Conservation (phyloP, 305 asterid genomes). For the Coffea humblotiana region DNA sequence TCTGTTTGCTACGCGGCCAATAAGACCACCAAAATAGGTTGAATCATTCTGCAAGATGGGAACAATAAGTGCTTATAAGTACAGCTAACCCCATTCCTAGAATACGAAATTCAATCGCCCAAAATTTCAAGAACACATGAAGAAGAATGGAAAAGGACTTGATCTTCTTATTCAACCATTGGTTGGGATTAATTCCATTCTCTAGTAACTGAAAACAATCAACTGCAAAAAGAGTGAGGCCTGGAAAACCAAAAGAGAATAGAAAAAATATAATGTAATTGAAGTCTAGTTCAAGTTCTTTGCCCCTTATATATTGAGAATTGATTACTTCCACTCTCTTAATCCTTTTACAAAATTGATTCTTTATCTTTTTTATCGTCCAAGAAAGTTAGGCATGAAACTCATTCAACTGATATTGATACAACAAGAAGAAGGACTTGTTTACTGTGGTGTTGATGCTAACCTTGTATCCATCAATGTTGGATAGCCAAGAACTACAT, state of each 20-base stretch:
- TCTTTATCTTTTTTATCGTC: neutral
- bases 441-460: neutral
- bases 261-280: neutral
- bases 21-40: constrained; percentile 68
- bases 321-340: neutral
- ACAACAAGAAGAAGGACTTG: neutral
- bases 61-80: neutral
- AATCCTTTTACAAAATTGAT: neutral
- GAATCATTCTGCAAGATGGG: constrained; percentile 57
- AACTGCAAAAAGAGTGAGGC: neutral
- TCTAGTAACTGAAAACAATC: neutral
- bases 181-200: neutral
- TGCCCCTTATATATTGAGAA: neutral
- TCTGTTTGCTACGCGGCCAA: constrained; percentile 86
- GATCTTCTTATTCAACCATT: neutral
- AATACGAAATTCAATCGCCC: neutral
- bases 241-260: neutral
- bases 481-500: constrained; percentile 66
- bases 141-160: neutral
- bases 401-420: neutral
- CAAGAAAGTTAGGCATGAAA: neutral
- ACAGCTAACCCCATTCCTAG: neutral
- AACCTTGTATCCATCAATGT: constrained; percentile 72
- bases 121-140: neutral
- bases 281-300: neutral